Conservation (phyloP, 2,329 filamentous ascomycete species). For the Fusarium bulbicola region DNA sequence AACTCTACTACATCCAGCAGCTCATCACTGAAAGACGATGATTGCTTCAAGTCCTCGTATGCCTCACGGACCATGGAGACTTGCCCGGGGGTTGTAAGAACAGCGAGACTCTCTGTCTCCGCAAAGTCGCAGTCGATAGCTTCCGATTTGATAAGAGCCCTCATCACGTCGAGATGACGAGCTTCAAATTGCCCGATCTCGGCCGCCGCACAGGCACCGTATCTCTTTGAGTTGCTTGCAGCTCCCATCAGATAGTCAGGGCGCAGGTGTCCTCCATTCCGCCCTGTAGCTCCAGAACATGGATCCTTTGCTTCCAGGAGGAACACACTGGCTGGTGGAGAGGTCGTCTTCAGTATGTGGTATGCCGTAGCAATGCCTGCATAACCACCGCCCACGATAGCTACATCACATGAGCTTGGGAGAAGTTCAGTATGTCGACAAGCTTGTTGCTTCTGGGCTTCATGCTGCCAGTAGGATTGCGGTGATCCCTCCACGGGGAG, state of each 20-base stretch:
- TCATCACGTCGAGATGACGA: background rate
- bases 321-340: background rate
- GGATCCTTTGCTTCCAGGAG: background rate
- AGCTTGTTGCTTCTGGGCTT: background rate
- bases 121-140: background rate
- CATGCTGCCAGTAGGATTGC: background rate
- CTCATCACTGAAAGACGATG: background rate
- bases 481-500: background rate
- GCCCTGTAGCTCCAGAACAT: background rate
- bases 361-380: background rate
- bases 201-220: background rate
- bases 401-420: background rate
- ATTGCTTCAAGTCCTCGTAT: background rate
- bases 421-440: background rate
- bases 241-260: background rate
- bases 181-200: background rate
- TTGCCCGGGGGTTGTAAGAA: background rate
- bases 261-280: background rate
- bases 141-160: background rate
- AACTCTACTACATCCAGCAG: background rate
- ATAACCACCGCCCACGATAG: background rate
- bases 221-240: background rate
- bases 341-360: background rate
- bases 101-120: background rate
- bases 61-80: background rate